Base-by-base conservation (phyloP, 805 yeast species). In the Pichia thaimueangensis region DNA sequence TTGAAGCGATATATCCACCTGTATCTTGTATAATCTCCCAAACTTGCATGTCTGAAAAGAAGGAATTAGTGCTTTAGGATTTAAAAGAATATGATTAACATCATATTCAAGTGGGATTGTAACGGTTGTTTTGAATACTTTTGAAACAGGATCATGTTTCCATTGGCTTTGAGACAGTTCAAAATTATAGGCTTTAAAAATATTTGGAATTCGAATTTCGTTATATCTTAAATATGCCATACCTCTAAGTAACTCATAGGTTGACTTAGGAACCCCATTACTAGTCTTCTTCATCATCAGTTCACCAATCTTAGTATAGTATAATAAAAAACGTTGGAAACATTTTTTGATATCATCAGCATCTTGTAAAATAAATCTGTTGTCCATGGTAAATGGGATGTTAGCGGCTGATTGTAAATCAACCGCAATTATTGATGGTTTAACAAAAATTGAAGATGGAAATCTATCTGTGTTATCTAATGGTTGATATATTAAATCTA, bases 321-420 rank as follows among this genome's bases (percentile, higher is more conserved):
- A 51, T 13, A 40, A 11, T 2, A 39, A 8, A 34, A 44, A 50
- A 22, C 47, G 41, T 8, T 24, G 12, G 12, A 35, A 29, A 10
- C 33, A 13, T 8, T 35, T 15, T 16, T 37, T 33, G 17, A 42
- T 22, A 10, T 31, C 34, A 13, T 28, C 25, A 2, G 27, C 19
- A 25, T 25, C 34, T 6, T 43, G 25, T 4, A 36, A n/a, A 17
- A 50, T 29, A 27, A 39, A 47, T 9, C 33, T 22, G 5, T 41
- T 25, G 24, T 53, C 57, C 17, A 53, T 33, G 4, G 50, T 43
- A 15, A 54, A 41, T 5, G 58, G 58, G 10, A 51, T 45, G 1
- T 48, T 29, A 13, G 35, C 29, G 2, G 44, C 38, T 4, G 58
- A 53, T 16, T 47, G 42, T 2, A 54, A 19, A 6, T 44, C 45